Evolutionary conservation across 495 filamentous ascomycete species (phyloP).

Genomic region (Penicillium subrubescens): DNA sequence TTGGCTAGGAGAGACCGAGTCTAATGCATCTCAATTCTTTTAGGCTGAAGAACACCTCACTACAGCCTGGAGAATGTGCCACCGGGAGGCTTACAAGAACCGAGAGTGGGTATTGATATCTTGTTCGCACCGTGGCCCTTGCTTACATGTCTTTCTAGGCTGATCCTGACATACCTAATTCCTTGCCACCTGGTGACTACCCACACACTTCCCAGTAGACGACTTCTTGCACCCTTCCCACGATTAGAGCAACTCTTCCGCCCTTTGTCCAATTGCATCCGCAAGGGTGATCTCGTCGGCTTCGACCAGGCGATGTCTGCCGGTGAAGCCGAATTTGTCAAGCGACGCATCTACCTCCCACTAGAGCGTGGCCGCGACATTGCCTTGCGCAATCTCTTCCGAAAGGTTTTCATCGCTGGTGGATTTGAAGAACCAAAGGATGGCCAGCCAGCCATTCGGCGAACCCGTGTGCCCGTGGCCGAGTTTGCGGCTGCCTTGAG

Average conservation of each 20-base stretch:
- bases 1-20: not conserved
- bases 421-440: constrained; percentile 77
- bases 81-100: constrained; percentile 69
- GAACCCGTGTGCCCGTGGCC: constrained; percentile 75
- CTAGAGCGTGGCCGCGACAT: constrained; percentile 91
- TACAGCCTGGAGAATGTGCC: constrained; percentile 76
- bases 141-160: constrained; percentile 43
- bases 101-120: constrained; percentile 64
- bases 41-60: constrained; percentile 81
- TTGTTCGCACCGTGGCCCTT: constrained; percentile 45
- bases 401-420: constrained; percentile 83
- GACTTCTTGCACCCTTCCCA: constrained; percentile 73
- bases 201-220: constrained; percentile 73
- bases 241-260: constrained; percentile 76
- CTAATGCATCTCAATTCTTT: not conserved
- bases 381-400: constrained; percentile 81
- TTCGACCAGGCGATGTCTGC: constrained; percentile 83
- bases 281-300: constrained; percentile 73
- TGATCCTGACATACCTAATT: constrained; percentile 94
- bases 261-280: constrained; percentile 76
- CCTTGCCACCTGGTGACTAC: constrained; percentile 87
- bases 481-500: constrained; percentile 74
- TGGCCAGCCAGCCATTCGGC: constrained; percentile 60
- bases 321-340: constrained; percentile 86
- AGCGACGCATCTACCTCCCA: constrained; percentile 92